Conservation (phyloP, 23 red algal genomes). For the Gracilaria domingensis region DNA sequence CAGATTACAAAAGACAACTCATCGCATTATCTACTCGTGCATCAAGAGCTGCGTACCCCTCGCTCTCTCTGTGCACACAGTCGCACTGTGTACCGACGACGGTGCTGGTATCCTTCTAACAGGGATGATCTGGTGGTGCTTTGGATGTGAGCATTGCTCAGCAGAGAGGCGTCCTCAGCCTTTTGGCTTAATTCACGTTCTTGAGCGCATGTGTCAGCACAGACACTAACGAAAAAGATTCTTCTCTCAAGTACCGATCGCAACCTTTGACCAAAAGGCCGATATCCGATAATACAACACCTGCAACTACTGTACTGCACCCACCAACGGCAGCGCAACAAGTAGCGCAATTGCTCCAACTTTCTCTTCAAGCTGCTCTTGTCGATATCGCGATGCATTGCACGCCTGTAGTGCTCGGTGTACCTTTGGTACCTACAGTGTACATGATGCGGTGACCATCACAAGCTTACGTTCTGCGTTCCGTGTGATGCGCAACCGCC, state of each 20-base stretch:
- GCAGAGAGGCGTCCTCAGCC: neutral
- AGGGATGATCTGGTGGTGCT: too few species aligned
- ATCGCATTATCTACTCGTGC: neutral
- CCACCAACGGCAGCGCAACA: neutral
- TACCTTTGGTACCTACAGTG: too few species aligned
- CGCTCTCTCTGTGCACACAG: neutral
- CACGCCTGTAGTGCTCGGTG: too few species aligned
- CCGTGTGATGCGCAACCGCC: neutral
- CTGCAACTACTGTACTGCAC: neutral
- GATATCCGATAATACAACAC: too few species aligned
- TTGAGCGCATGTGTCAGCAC: neutral
- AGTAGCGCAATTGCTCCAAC: neutral
- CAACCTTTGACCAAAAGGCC: neutral
- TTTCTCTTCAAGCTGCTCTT: neutral
- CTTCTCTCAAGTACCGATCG: neutral
- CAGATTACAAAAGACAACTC: slow-evolving; percentile 4
- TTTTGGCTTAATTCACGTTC: slow-evolving; percentile 21
- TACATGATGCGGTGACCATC: too few species aligned
- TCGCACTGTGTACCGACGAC: neutral
- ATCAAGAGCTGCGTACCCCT: neutral
- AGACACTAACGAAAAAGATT: neutral
- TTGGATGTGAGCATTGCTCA: too few species aligned
- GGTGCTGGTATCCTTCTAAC: too few species aligned
- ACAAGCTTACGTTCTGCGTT: neutral
- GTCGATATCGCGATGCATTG: neutral